Base-by-base conservation (phyloP, 148 eudicot species). In the Limonium bicolor region DNA sequence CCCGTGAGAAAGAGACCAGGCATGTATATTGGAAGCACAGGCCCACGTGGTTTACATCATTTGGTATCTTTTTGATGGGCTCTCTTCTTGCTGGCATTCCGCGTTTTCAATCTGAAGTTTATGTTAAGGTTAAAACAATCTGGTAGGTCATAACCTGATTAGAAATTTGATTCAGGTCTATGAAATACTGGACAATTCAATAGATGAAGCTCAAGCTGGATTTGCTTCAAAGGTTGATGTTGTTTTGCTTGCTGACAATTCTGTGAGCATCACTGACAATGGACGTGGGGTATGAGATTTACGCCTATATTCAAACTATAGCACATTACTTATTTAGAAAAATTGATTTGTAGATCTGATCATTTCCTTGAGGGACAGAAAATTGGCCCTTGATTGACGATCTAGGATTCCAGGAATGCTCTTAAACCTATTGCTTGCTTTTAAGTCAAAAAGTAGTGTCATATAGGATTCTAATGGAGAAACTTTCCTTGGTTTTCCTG, bases 201-300 rank as follows among this genome's bases (percentile, higher is more conserved):
- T 90, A 31, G 99, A 90, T 41, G 99, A 90, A 68, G 99, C 93
- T 15, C 99, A 90, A 67, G 99, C 95, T 45, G 99, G 99, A 52
- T 85, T 46, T 70, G 99, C 99, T 53, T 72, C 95, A 46, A 80
- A 65, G 62, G 54, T 85, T 40, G 82, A 84, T 16, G 95, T 90
- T 22, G 41, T 67, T 19, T 61, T 90, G 51, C 64, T 47, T 59
- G 79, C 70, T 26, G 95, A 90, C 39, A 74, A 78, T 51, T 90
- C 99, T 50, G 95, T 85, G 58, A 60, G 80, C 88, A 71, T 90
- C 41, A 63, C 71, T 10, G 99, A 90, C 66, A 69, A 90, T 54
- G 99, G 99, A n/a, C 95, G 99, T 29, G 99, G 99, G 93, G 99
- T 90, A 80, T 59, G 78, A 15, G 18, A 27, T 27, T 12, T 7